Base-by-base conservation (phyloP, 352 stramenopile genomes). In the Phytopythium vexans region DNA sequence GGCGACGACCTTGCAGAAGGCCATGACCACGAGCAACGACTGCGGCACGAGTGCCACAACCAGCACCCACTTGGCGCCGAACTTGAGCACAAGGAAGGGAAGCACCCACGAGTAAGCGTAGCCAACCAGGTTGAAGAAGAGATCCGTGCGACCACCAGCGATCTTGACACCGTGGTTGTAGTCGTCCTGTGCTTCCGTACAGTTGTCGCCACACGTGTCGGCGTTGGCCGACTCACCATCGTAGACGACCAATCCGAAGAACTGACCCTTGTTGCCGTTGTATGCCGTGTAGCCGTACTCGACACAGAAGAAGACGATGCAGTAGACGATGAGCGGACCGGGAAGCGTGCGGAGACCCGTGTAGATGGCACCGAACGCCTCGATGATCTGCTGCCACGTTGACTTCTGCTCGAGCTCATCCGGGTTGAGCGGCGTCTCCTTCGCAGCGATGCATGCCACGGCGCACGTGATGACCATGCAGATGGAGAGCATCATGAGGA, bases 181-280 rank as follows among this genome's bases (percentile, higher is more conserved):
- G 5, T 64, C 58, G 6, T 57, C 57, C 52, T 81, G 64, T 11
- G 38, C 52, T 0, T 49, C 15, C 4, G 66, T 63, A 54, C 70
- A 85, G 16, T 54, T 54, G 40, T 54, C 41, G 33, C 58, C 56
- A 37, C 54, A 70, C 1, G 37, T 60, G 49, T 73, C 68, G 6
- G 72, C 64, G 31, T 55, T 61, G 14, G 43, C 52, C 16, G 76
- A 58, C 4, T 54, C 49, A 9, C 76, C 76, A 3, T 56, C 66
- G 42, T 75, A 69, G 1, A 82, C 71, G 50, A 62, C 62, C 33
- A 77, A 58, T 10, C 71, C 71, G 41, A 77, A 82, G 57, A 84
- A 87, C 60, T 84, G 70, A 1, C 76, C 72, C 52, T 87, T 87
- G 59, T 71, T 77, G 31, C 70, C 69, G 51, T 79, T 85, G 66